Percentiles rank a stretch among this genome's conserved stretches.
phyloP scores from a whole-genome alignment of 768 basidiomycete genomes.

The Cystofilobasidium capitatum region DNA sequence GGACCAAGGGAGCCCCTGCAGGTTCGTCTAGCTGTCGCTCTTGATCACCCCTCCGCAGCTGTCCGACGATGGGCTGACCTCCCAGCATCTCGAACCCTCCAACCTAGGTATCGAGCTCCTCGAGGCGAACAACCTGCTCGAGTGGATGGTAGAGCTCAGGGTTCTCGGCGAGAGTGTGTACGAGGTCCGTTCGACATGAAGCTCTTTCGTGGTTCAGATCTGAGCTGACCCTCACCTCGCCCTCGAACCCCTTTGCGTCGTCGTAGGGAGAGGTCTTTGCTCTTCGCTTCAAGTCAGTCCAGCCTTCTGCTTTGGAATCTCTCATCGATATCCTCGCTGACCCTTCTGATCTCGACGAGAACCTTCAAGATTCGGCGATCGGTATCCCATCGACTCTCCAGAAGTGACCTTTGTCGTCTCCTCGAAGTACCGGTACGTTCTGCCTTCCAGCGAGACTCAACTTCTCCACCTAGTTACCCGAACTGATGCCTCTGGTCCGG shows the following conservation, averaged over 20 bases:
- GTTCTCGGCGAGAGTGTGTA: conserved; percentile 28
- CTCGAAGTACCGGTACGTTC: background rate
- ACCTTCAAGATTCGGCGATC: conserved; percentile 11
- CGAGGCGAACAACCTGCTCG: conserved; percentile 23
- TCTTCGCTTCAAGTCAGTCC: conserved; percentile 21
- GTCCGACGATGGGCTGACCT: too few species aligned
- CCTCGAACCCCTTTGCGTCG: background rate
- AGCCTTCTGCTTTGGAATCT: background rate
- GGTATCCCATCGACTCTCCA: conserved; percentile 28
- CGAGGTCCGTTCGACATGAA: background rate
- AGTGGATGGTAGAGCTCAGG: conserved; percentile 24
- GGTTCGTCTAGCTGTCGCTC: background rate
- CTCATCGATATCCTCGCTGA: too few species aligned
- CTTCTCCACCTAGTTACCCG: too few species aligned
- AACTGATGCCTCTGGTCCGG: too few species aligned
- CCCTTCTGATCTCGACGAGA: too few species aligned
- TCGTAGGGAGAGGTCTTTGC: conserved; percentile 24
- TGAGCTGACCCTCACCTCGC: background rate
- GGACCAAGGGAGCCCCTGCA: conserved; percentile 19
- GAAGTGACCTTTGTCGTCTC: conserved; percentile 26
- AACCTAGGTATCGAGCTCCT: conserved; percentile 22
- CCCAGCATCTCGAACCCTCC: background rate
- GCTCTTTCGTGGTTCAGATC: background rate
- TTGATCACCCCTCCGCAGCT: background rate
- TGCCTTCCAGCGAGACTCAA: too few species aligned